Base-by-base conservation (phyloP, 202 grass and related monocot species). In the Panicum virgatum region DNA sequence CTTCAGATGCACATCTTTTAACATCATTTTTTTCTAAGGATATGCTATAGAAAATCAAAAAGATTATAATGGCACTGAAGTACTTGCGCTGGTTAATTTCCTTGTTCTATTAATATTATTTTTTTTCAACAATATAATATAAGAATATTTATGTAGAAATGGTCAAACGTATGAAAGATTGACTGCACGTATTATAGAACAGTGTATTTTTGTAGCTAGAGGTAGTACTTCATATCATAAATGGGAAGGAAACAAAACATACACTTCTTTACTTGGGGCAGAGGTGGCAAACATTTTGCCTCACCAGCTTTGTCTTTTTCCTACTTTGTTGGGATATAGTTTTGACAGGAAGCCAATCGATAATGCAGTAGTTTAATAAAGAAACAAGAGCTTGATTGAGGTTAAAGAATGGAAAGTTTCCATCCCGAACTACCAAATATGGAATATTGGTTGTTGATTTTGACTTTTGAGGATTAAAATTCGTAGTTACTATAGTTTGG, bases 381-480 rank as follows among this genome's bases (percentile, higher is more conserved):
- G 19, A 72, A 62, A 25, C 14, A 18, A 42, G 3, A 69, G 78
- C 45, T 78, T 12, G 39, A 66, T 27, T 30, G 0, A 46, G 4
- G 25, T 40, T 54, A 25, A 76, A 56, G 6, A 36, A 29, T 23
- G 0, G 13, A 50, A 66, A 48, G 16, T 73, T 82, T 73, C 80
- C 15, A 78, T 73, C 64, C 25, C 30, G 59, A 48, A 66, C 26
- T 66, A 46, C 1, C 13, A 25, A 64, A 72, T 32, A 72, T 78
- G 56, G 36, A 46, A 68, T 75, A 10, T 18, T 20, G 22, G 36
- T 56, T 75, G 19, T 22, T 43, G 42, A 7, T 86, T 63, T 76
- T 86, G 18, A 52, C 40, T 62, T 82, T 82, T 80, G 18, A 69
- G 52, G 59, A 52, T 71, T 78, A 27, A 65, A 78, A 65, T 22